These are phyloP conservation scores for Pseudogymnoascus destructans DNA, from an alignment of 2,329 filamentous ascomycete genomes.

Conservation along the genomic window DNA sequence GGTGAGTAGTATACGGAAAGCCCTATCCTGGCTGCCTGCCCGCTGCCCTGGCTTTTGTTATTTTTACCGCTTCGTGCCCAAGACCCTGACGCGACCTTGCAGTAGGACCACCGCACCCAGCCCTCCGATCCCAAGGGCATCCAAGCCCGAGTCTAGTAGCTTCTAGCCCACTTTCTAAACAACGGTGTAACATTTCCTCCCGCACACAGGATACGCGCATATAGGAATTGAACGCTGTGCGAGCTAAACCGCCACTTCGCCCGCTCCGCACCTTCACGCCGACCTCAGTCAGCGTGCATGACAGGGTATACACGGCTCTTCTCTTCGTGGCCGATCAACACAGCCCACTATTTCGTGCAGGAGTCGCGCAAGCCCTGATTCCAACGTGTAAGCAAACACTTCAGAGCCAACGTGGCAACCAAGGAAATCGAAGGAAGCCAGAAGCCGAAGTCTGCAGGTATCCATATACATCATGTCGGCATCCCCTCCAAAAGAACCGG, in stretches of 20 bases:
- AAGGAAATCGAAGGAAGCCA: constrained; percentile 22
- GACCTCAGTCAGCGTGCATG: neutral
- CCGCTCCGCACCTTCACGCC: constrained; percentile 2
- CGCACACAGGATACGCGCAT: constrained; percentile 10
- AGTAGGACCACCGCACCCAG: constrained; percentile 15
- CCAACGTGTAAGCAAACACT: constrained; percentile 17
- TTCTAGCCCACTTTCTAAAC: constrained; percentile 7
- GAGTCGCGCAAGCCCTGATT: constrained; percentile 15
- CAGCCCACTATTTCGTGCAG: constrained; percentile 10
- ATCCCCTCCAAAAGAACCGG: constrained; percentile 76
- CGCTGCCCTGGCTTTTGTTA: neutral
- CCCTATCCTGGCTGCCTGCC: neutral
- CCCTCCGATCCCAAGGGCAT: constrained; percentile 7
- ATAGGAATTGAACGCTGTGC: constrained; percentile 7
- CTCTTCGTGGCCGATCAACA: constrained; percentile 17
- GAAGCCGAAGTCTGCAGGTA: constrained; percentile 29
- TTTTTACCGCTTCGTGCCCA: constrained; percentile 7
- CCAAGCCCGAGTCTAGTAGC: constrained; percentile 10
- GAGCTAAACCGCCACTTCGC: constrained; percentile 5
- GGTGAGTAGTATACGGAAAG: neutral
- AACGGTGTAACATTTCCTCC: constrained; percentile 9
- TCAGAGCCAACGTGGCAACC: constrained; percentile 23
- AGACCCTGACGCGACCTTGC: constrained; percentile 18
- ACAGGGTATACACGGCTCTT: constrained; percentile 8
- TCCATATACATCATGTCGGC: constrained; percentile 89